Conservation (phyloP, 208 protist species). For the Strigomonas culicis region DNA sequence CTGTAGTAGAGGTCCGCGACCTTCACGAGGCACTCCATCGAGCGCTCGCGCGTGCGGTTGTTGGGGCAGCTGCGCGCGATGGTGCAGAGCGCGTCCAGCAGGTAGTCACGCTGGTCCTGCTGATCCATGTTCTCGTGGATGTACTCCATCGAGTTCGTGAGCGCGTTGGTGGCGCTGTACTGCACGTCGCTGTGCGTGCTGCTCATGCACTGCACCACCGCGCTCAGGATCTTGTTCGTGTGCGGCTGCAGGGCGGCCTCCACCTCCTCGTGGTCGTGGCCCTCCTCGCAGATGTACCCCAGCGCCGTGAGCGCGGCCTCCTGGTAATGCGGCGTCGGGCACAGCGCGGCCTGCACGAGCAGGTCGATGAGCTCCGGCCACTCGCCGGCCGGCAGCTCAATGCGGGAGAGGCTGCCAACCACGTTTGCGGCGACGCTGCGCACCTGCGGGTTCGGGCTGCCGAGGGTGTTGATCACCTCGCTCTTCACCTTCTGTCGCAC, state of each 20-base stretch:
- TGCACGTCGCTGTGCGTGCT: slow-evolving; percentile 76
- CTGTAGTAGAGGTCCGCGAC: slow-evolving; percentile 96
- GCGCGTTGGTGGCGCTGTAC: slow-evolving; percentile 88
- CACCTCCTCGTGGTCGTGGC: slow-evolving; percentile 64
- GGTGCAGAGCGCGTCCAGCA: slow-evolving; percentile 90
- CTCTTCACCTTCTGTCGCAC: slow-evolving; percentile 66
- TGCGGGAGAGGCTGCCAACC: slow-evolving; percentile 92
- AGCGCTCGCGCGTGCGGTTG: slow-evolving; percentile 64
- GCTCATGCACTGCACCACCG: slow-evolving; percentile 88
- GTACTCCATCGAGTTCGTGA: slow-evolving; percentile 96
- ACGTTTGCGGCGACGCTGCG: slow-evolving; percentile 93
- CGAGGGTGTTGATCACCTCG: slow-evolving; percentile 78
- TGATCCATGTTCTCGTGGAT: slow-evolving; percentile 93
- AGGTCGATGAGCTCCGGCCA: slow-evolving; percentile 92
- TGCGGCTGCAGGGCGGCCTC: slow-evolving; percentile 57
- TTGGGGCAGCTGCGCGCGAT: slow-evolving; percentile 33
- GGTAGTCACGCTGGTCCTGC: slow-evolving; percentile 84
- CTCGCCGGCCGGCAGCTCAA: slow-evolving; percentile 93
- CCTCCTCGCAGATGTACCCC: slow-evolving; percentile 97
- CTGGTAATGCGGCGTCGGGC: slow-evolving; percentile 64
- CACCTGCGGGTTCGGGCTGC: slow-evolving; percentile 69
- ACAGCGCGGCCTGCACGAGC: slow-evolving; percentile 68
- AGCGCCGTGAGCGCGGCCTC: slow-evolving; percentile 93
- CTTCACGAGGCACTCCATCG: slow-evolving; percentile 94
- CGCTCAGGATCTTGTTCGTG: slow-evolving; percentile 89